A percentile compares a stretch with the other conserved stretches of the same genome.
Conservation (phyloP, 768 basidiomycete species). For the Termitomyces sp. region DNA sequence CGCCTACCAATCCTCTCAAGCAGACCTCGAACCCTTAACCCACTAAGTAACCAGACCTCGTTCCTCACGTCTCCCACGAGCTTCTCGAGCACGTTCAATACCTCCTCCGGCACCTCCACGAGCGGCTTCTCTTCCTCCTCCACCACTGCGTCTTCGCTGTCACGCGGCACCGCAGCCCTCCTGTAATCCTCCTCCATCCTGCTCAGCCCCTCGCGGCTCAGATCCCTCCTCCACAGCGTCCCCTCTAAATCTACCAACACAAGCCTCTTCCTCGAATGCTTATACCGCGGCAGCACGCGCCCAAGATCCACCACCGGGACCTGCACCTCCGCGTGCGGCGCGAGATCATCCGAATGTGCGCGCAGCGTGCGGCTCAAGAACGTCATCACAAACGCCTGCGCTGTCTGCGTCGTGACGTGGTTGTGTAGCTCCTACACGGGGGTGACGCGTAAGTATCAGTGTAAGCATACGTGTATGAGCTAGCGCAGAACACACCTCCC, state of each 20-base stretch:
- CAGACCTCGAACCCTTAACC: constrained; percentile 55
- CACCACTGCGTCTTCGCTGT: background rate
- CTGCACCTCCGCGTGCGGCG: constrained; percentile 17
- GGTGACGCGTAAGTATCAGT: background rate
- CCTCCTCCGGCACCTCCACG: constrained; percentile 23
- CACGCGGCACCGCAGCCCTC: constrained; percentile 3
- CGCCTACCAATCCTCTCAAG: constrained; percentile 57
- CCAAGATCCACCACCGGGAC: constrained; percentile 29
- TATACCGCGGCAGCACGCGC: constrained; percentile 61
- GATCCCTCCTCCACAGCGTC: constrained; percentile 65
- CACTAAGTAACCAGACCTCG: constrained; percentile 80
- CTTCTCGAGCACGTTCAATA: constrained; percentile 44
- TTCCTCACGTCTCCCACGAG: constrained; percentile 62
- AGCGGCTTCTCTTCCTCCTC: background rate
- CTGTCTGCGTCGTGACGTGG: constrained; percentile 83
- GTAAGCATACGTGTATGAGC: background rate
- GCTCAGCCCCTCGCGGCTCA: constrained; percentile 37
- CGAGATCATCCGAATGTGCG: constrained; percentile 54
- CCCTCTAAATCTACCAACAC: constrained; percentile 77
- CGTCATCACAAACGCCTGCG: constrained; percentile 74
- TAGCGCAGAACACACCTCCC: constrained; percentile 55
- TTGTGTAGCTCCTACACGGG: constrained; percentile 60
- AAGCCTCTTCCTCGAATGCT: constrained; percentile 57
- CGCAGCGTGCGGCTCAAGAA: constrained; percentile 75
- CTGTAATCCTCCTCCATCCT: constrained; percentile 30